These are phyloP conservation scores for Tympanopsis confertula DNA, from an alignment of 2,329 filamentous ascomycete species.

Conservation along the genomic window DNA sequence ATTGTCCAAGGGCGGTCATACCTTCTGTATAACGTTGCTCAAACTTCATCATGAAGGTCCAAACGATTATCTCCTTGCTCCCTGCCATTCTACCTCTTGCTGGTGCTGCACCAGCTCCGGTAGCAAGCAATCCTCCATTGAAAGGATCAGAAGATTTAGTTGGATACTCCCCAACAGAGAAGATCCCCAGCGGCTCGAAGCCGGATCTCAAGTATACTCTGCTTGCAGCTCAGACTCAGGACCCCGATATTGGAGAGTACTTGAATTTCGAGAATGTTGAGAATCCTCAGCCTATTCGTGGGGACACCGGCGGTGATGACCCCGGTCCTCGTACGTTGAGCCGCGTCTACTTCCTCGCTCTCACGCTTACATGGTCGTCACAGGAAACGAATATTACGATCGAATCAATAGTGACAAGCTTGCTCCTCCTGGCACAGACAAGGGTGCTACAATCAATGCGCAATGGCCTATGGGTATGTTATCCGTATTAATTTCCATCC, in stretches of 20 bases:
- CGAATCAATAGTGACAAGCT: conserved; percentile 40
- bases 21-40: too few relatives aligned
- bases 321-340: conserved; percentile 31
- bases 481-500: background rate
- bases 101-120: background rate
- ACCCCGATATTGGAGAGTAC: conserved; percentile 34
- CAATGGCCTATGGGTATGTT: conserved; percentile 43
- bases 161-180: background rate
- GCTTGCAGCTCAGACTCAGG: conserved; percentile 35
- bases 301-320: conserved; percentile 33
- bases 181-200: background rate
- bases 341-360: background rate
- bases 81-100: too few relatives aligned
- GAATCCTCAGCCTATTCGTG: conserved; percentile 43
- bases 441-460: conserved; percentile 30
- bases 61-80: too few relatives aligned
- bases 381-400: conserved; percentile 34
- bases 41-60: too few relatives aligned
- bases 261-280: conserved; percentile 39
- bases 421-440: conserved; percentile 40
- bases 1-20: too few relatives aligned
- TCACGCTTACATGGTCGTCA: conserved; percentile 1
- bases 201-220: conserved; percentile 12
- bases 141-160: background rate
- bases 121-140: background rate